Percentiles rank a stretch among this genome's conserved stretches.
phyloP scores from a whole-genome alignment of 768 basidiomycete genomes.

The Kwoniella botswanensis region DNA sequence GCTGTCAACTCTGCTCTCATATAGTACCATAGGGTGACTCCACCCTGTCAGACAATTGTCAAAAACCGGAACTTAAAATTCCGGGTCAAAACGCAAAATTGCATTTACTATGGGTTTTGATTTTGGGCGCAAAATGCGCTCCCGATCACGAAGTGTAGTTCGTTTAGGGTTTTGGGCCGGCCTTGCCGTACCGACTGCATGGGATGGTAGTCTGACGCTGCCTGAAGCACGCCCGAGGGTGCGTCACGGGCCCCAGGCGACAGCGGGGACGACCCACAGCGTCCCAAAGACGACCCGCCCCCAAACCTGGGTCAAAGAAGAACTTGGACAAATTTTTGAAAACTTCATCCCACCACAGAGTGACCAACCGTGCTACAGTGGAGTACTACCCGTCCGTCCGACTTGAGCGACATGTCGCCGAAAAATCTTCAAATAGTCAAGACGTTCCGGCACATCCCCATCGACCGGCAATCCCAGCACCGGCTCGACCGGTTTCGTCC shows the following conservation, averaged over 20 bases:
- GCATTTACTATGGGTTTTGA: conserved; percentile 4
- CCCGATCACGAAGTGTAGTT: conserved; percentile 8
- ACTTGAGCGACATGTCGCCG: background rate
- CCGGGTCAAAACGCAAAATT: conserved; percentile 21
- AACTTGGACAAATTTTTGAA: conserved; percentile 63
- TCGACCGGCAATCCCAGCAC: background rate
- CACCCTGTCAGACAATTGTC: background rate
- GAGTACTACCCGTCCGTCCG: conserved; percentile 9
- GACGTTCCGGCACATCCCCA: background rate
- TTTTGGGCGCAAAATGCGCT: conserved; percentile 17
- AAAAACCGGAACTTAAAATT: conserved; percentile 16
- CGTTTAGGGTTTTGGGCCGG: background rate
- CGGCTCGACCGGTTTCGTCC: background rate
- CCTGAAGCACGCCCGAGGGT: no score
- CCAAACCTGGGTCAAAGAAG: conserved; percentile 78
- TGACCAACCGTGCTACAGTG: background rate
- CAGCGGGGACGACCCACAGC: conserved; percentile 5
- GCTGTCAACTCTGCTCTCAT: conserved; percentile 10
- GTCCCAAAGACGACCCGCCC: conserved; percentile 61
- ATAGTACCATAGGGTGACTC: conserved; percentile 13
- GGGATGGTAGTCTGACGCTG: no score
- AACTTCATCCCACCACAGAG: conserved; percentile 8
- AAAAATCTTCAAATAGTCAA: conserved; percentile 4
- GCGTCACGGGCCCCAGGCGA: no score
- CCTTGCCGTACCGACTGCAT: no score